These are phyloP conservation scores for Lecanoromycetidae sp. DNA, from an alignment of 2,329 filamentous ascomycete genomes.

Conservation along the genomic window DNA sequence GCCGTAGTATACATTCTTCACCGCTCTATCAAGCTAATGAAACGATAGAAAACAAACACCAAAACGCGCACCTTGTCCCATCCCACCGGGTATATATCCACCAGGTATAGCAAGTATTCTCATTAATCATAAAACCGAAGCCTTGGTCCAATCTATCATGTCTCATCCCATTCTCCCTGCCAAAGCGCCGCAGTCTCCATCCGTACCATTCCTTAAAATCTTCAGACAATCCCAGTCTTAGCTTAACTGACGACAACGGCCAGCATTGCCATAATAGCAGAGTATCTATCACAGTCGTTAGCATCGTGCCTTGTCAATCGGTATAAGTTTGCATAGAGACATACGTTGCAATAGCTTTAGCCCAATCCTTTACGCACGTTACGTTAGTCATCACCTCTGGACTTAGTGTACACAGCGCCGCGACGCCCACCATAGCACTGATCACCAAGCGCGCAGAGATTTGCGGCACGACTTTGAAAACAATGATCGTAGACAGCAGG, in stretches of 20 bases:
- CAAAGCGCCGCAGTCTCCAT: neutral
- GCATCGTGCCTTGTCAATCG: too few relatives aligned
- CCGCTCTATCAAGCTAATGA: too few relatives aligned
- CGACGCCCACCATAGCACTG: slow-evolving; percentile 15
- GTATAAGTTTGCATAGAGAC: neutral
- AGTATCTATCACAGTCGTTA: neutral
- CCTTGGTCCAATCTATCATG: too few relatives aligned
- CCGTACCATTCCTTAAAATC: neutral
- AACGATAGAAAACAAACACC: too few relatives aligned
- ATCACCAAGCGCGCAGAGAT: slow-evolving; percentile 16
- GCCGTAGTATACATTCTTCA: too few relatives aligned
- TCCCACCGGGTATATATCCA: too few relatives aligned
- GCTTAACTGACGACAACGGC: slow-evolving; percentile 5
- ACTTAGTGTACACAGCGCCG: slow-evolving; percentile 11
- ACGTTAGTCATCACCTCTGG: slow-evolving; percentile 11
- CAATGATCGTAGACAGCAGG: slow-evolving; percentile 12
- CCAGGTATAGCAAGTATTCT: too few relatives aligned
- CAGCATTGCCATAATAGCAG: slow-evolving; percentile 2
- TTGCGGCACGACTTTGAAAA: slow-evolving; percentile 17
- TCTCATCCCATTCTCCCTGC: too few relatives aligned
- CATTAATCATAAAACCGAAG: too few relatives aligned
- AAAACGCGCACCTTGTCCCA: too few relatives aligned
- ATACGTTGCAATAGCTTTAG: slow-evolving; percentile 6
- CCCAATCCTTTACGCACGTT: slow-evolving; percentile 3
- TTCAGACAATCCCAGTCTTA: neutral